Base-by-base conservation (phyloP, 305 asterid genomes). In the Solanum hybrid region DNA sequence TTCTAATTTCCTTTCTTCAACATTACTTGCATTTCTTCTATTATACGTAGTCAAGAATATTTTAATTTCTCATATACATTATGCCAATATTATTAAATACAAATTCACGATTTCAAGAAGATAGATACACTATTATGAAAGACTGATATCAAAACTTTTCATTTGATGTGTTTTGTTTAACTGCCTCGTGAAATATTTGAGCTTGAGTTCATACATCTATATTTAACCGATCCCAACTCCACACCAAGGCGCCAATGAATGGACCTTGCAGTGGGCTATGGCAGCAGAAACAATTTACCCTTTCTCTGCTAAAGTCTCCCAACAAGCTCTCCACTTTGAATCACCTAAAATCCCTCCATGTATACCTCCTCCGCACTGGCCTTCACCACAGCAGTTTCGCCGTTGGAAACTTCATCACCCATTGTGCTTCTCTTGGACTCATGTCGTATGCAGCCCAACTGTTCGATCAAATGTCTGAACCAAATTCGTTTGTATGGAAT, bases 401-500 rank as follows among this genome's bases (percentile, higher is more conserved):
- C 11, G 33, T 90, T 12, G 91, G 91, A 13, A 87, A 87, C 79
- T 86, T 90, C 39, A 77, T 90, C 4, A 57, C 76, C 0, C 75
- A 3, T 6, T 90, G 91, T 2, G 45, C 90, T 26, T 26, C 73
- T 32, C 87, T 86, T 6, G 81, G 88, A n/a, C 87, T 86, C n/a
- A 90, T 90, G 91, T 27, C 73, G 8, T 90, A 90, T 38, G 91
- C 91, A 9, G 24, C 88, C 20, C 79, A 78, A 10, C 75, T 90
- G 91, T 90, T 90, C 57, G 91, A 90, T 36, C 20, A 87, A 86
- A 90, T 87, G 91, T 57, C 38, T 12, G 45, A 90, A 38, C 91
- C 91, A 78, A 90, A 87, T 76, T 90, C 91, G 14, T 90, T 90
- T 76, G 91, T 87, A 1, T 90, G 91, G 91, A 90, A 90, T 26